Evolutionary conservation across 352 stramenopile genomes (phyloP).

Genomic region (Plasmopara muralis): DNA sequence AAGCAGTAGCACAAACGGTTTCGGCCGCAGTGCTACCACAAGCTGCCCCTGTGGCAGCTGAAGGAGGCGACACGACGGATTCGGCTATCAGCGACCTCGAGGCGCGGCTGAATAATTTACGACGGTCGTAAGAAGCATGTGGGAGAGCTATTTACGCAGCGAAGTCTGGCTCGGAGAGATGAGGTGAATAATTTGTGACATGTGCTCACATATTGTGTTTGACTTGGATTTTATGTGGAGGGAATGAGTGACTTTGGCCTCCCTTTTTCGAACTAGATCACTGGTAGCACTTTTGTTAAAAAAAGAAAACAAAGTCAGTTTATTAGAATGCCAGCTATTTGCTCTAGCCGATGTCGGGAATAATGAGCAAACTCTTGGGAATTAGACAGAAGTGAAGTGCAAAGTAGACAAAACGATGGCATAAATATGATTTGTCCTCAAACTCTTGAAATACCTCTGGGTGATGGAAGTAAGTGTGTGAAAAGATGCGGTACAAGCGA

Average conservation of each 20-base stretch:
- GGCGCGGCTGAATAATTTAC: constrained; percentile 95
- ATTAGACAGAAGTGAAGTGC: constrained; percentile 72
- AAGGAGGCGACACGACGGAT: constrained; percentile 36
- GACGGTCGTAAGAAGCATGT: constrained; percentile 42
- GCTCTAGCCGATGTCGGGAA: constrained; percentile 58
- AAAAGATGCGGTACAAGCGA: constrained; percentile 80
- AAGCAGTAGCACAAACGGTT: constrained; percentile 42
- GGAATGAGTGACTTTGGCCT: too few relatives aligned
- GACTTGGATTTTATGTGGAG: too few relatives aligned
- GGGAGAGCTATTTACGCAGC: not conserved
- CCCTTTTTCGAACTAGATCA: too few relatives aligned
- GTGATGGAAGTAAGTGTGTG: constrained; percentile 81
- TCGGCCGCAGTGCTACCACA: constrained; percentile 31
- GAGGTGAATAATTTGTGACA: not conserved
- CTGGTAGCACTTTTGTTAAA: too few relatives aligned
- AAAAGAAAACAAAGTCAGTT: too few relatives aligned
- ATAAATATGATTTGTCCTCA: constrained; percentile 68
- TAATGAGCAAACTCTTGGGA: constrained; percentile 78
- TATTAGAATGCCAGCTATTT: not conserved
- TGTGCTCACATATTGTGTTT: not conserved
- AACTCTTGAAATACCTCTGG: constrained; percentile 66
- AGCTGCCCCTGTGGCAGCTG: constrained; percentile 49
- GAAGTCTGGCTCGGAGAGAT: not conserved
- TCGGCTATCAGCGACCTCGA: constrained; percentile 94
- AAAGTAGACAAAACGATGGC: constrained; percentile 82